phyloP scores from a whole-genome alignment of 2,329 filamentous ascomycete genomes.

The Emergomyces pasteurianus region DNA sequence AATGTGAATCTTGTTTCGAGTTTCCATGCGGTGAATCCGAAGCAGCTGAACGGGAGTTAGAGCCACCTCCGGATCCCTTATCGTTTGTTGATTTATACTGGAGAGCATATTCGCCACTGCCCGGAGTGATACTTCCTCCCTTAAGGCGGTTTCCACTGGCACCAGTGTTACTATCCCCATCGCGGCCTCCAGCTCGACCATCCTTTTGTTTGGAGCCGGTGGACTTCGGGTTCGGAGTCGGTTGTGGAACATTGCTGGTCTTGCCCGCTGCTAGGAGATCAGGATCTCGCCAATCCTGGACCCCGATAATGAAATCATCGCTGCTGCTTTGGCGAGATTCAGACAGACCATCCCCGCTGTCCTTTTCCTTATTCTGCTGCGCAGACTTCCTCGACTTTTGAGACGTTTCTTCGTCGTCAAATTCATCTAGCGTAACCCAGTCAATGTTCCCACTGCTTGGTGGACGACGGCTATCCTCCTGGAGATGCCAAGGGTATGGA shows the following conservation, averaged over 20 bases:
- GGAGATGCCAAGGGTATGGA: conserved; percentile 13
- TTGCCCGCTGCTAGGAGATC: conserved; percentile 47
- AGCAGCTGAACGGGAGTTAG: background rate
- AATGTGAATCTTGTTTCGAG: conserved; percentile 14
- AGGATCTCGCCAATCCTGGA: conserved; percentile 76
- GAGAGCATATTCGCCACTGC: conserved; percentile 57
- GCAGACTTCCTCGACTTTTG: conserved; percentile 12
- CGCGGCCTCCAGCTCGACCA: conserved; percentile 12
- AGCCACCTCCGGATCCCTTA: conserved; percentile 6
- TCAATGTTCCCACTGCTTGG: conserved; percentile 63
- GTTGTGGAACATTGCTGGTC: conserved; percentile 7
- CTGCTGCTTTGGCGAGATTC: conserved; percentile 14
- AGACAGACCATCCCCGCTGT: background rate
- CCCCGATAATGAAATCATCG: conserved; percentile 65
- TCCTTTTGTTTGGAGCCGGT: conserved; percentile 20
- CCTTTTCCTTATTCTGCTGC: conserved; percentile 19
- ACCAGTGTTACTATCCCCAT: conserved; percentile 22
- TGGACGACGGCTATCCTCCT: conserved; percentile 48
- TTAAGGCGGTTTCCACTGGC: conserved; percentile 32
- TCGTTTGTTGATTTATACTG: conserved; percentile 22
- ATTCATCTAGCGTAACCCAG: conserved; percentile 59
- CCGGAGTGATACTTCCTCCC: conserved; percentile 58
- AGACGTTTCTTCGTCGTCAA: conserved; percentile 40
- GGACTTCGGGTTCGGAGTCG: conserved; percentile 16
- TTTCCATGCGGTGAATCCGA: conserved; percentile 6